A percentile compares a stretch with the other conserved stretches of the same genome.
phyloP scores from a whole-genome alignment of 768 basidiomycete genomes.

The Tulasnella sp. region DNA sequence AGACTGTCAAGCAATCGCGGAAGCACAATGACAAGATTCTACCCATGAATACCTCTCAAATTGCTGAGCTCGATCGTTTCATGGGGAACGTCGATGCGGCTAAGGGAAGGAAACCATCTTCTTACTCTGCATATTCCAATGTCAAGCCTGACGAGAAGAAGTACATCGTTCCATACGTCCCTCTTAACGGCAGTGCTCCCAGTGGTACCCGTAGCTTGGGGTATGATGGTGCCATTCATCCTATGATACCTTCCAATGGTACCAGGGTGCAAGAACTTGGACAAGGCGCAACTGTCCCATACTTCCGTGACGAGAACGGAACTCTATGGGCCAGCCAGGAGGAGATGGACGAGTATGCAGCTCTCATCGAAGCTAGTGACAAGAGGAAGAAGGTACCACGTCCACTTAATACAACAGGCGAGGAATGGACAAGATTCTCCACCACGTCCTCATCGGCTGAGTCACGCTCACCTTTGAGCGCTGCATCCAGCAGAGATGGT shows the following conservation, averaged over 20 bases:
- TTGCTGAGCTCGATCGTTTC: constrained; percentile 7
- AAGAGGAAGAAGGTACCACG: not conserved
- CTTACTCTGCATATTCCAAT: not conserved
- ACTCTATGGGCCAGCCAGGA: constrained; percentile 9
- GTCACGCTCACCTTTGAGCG: not conserved
- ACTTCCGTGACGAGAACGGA: constrained; percentile 12
- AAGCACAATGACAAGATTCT: constrained; percentile 9
- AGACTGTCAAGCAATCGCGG: not conserved
- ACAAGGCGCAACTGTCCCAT: constrained; percentile 1
- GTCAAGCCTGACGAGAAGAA: constrained; percentile 1
- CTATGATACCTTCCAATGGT: constrained; percentile 1
- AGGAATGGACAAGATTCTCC: constrained; percentile 6
- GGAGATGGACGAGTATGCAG: constrained; percentile 11
- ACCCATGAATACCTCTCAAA: constrained; percentile 10
- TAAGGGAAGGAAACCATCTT: constrained; percentile 6
- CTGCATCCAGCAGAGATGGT: not conserved
- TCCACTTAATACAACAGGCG: constrained; percentile 1
- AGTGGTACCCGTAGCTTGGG: constrained; percentile 9
- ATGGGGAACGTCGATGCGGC: constrained; percentile 6
- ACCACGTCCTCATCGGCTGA: not conserved
- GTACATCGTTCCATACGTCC: constrained; percentile 12
- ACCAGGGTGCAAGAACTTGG: constrained; percentile 6
- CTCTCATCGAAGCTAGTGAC: not conserved
- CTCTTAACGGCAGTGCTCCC: constrained; percentile 14
- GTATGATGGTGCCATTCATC: constrained; percentile 6